A percentile compares a stretch with the other conserved stretches of the same genome.
Evolutionary conservation across 306 rosid genomes (phyloP).

Genomic region (Luffa aegyptiaca): DNA sequence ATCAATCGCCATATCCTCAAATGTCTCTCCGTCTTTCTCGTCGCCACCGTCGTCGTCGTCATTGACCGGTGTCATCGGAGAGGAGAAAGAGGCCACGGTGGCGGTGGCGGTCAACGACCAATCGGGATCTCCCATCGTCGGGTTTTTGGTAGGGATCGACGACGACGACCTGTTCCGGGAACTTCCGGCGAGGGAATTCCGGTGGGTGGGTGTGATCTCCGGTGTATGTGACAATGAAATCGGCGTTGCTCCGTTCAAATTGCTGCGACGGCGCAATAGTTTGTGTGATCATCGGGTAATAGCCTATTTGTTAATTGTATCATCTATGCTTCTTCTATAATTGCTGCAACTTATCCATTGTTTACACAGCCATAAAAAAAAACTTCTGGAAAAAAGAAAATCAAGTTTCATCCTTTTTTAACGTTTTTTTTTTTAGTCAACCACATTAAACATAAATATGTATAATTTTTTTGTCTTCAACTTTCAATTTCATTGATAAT

Average conservation of each 20-base stretch:
- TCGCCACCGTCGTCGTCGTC: neutral
- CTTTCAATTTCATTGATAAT: too few relatives aligned
- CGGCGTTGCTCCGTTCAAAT: slow-evolving; percentile 51
- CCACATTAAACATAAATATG: too few relatives aligned
- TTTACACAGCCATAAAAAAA: too few relatives aligned
- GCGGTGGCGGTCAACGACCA: neutral
- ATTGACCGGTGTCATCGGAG: slow-evolving; percentile 16
- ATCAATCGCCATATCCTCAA: neutral
- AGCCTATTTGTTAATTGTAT: too few relatives aligned
- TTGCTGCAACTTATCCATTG: too few relatives aligned
- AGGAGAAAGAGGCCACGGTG: neutral
- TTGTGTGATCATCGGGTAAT: slow-evolving; percentile 19
- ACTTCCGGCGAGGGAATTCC: slow-evolving; percentile 58
- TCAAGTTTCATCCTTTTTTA: too few relatives aligned
- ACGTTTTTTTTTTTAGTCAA: too few relatives aligned
- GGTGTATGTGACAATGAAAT: slow-evolving; percentile 52
- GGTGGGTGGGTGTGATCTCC: slow-evolving; percentile 72
- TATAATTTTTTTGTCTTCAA: too few relatives aligned
- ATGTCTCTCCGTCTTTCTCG: neutral
- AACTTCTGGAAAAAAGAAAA: too few relatives aligned
- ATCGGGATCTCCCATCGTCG: slow-evolving; percentile 9
- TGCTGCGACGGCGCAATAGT: slow-evolving; percentile 68
- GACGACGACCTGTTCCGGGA: slow-evolving; percentile 24
- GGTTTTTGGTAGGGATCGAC: neutral
- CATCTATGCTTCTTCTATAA: too few relatives aligned